A percentile compares a stretch with the other conserved stretches of the same genome.
phyloP scores from a whole-genome alignment of 106 monocot species.

The Dendrobium catenatum region DNA sequence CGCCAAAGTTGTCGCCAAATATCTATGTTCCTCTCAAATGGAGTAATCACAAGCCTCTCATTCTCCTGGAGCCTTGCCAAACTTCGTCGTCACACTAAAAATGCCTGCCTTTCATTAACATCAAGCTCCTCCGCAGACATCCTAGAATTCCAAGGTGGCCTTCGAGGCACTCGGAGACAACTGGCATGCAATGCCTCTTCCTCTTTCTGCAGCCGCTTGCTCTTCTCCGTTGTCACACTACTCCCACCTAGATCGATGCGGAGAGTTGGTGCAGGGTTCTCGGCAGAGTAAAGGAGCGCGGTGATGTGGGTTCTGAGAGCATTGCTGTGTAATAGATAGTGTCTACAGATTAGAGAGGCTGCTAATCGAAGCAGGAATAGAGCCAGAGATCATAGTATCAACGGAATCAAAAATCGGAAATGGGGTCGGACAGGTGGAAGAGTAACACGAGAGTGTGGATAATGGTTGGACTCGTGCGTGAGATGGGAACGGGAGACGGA shows the following conservation, averaged over 20 bases:
- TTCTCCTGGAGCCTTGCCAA: constrained; percentile 76
- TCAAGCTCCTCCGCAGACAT: constrained; percentile 84
- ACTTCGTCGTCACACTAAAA: constrained; percentile 66
- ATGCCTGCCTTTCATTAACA: constrained; percentile 59
- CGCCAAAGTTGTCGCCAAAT: constrained; percentile 98
- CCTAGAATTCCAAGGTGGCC: constrained; percentile 62
- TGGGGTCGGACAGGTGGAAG: no score
- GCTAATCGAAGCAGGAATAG: no score
- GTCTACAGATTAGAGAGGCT: no score
- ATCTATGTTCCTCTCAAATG: constrained; percentile 92
- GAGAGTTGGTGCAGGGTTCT: constrained; percentile 19
- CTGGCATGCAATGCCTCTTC: constrained; percentile 79
- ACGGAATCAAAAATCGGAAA: no score
- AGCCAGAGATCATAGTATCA: no score
- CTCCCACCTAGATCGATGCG: constrained; percentile 39
- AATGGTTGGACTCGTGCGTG: no score
- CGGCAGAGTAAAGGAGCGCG: constrained; percentile 12
- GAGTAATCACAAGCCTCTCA: constrained; percentile 78
- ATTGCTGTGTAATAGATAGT: no score
- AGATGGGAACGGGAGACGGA: no score
- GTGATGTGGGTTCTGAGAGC: background rate
- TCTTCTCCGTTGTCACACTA: constrained; percentile 30
- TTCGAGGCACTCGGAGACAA: constrained; percentile 72
- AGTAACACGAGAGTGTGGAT: no score
- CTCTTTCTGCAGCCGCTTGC: constrained; percentile 34